Base-by-base conservation (phyloP, 2,329 filamentous ascomycete species). In the Fusarium fujikuroi region DNA sequence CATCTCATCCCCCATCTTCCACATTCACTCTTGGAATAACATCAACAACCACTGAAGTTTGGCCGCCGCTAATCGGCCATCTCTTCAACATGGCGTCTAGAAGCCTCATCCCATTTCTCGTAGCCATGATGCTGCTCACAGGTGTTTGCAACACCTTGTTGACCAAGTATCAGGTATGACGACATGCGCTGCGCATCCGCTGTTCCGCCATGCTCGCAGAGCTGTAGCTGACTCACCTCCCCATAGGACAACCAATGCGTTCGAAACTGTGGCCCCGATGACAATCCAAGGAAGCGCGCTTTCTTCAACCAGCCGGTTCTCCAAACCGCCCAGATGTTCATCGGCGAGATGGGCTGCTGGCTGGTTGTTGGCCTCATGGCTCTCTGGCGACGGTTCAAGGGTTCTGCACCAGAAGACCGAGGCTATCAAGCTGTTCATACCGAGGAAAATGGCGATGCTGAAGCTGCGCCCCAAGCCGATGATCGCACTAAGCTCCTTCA, bases 241-340 rank as follows among this genome's bases (percentile, higher is more conserved):
- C 34, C 28, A 56, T 58, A 95, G 93, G 96, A 99, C 82, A 97
- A 97, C 87, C 94, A 98, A 91, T 99, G 96, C 84, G 93, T 98
- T 44, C 89, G 93, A 74, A 91, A 98, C 85, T 99, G 96, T 86
- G 90, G 94, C 77, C 70, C 69, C 32, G 87, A 90, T 68, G 86
- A 89, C 28, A 85, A 94, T 77, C 89, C 90, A 15, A 87, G 87
- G 66, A 89, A 92, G 74, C 92, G 90, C 60, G 85, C 89, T 72
- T 88, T 89, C 76, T 98, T 99, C 83, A 94, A 98, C 82, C 95
- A 98, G 81, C 96, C 96, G 23, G 95, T 99, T 59, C 91, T 98
- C 61, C 96, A 99, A 82, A 98, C 96, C 72, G 91, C 94, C 2
- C 96, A 98, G 82, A 99, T 99, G 96, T 99, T 99, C 81, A 88